phyloP scores from a whole-genome alignment of 768 basidiomycete species.

The Termitomyces heimii region DNA sequence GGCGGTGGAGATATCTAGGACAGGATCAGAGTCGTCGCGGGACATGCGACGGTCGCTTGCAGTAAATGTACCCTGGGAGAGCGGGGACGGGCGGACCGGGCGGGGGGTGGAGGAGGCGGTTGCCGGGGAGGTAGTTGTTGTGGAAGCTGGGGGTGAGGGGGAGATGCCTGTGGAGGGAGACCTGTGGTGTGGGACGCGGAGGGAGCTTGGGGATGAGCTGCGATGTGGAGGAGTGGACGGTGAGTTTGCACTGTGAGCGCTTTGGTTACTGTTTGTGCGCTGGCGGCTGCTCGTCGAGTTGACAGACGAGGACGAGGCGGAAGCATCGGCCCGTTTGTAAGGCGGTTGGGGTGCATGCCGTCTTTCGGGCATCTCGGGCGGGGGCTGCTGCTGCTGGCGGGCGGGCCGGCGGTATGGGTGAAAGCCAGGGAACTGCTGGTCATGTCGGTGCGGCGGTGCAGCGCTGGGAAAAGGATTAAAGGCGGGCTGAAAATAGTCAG shows the following conservation, averaged over 20 bases:
- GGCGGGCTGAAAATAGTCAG: slow-evolving; percentile 50
- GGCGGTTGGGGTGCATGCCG: slow-evolving; percentile 63
- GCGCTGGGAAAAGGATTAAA: slow-evolving; percentile 69
- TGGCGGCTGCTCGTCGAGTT: slow-evolving; percentile 63
- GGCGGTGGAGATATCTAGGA: slow-evolving; percentile 37
- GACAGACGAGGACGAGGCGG: slow-evolving; percentile 73
- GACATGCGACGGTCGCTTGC: slow-evolving; percentile 74
- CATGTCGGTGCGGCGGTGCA: slow-evolving; percentile 53
- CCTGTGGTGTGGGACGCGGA: too few species aligned
- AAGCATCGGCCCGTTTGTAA: slow-evolving; percentile 75
- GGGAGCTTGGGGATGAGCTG: slow-evolving; percentile 23
- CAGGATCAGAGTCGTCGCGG: slow-evolving; percentile 67
- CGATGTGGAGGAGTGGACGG: slow-evolving; percentile 24
- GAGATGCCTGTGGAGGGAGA: slow-evolving; percentile 27
- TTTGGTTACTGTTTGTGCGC: slow-evolving; percentile 69
- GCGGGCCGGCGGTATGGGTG: slow-evolving; percentile 79
- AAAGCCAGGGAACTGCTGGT: slow-evolving; percentile 53
- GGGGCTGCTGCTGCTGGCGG: slow-evolving; percentile 37
- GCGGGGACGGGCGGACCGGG: slow-evolving; percentile 54
- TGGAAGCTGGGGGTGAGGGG: slow-evolving; percentile 22
- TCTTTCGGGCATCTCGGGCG: slow-evolving; percentile 40
- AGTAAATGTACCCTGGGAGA: slow-evolving; percentile 60
- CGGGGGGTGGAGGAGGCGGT: slow-evolving; percentile 31
- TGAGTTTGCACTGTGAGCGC: slow-evolving; percentile 39
- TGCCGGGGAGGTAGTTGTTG: slow-evolving; percentile 27